Percentiles rank a stretch among this genome's conserved stretches.
Evolutionary conservation across 2,329 filamentous ascomycete genomes (phyloP).

Genomic region (Nothophaeocryptopus gaeumannii): DNA sequence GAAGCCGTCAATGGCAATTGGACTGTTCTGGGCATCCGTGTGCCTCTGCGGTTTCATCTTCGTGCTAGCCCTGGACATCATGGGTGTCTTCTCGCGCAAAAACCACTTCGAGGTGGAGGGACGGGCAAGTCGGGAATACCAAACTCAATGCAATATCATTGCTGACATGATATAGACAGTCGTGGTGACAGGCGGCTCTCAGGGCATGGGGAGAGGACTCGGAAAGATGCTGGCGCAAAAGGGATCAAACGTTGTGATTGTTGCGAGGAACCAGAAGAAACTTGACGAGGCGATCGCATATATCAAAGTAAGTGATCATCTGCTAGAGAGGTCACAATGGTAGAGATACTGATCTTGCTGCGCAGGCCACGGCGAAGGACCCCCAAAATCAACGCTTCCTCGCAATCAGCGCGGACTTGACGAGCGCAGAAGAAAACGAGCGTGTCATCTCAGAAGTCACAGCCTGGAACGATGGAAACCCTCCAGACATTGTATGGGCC

Average conservation of each 20-base stretch:
- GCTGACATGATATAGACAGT: conserved; percentile 61
- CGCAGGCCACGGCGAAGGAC: conserved; percentile 62
- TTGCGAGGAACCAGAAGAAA: conserved; percentile 73
- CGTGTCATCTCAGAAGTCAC: conserved; percentile 69
- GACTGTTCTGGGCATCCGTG: conserved; percentile 37
- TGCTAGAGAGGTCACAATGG: neutral
- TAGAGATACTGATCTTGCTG: neutral
- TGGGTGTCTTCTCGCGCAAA: conserved; percentile 66
- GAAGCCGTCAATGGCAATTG: conserved; percentile 33
- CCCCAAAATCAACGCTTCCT: conserved; percentile 72
- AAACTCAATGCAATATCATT: neutral
- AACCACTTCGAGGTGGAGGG: conserved; percentile 83
- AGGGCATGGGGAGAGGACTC: conserved; percentile 81
- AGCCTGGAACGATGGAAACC: conserved; percentile 69
- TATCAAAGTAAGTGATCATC: conserved; percentile 54
- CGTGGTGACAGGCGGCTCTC: conserved; percentile 84
- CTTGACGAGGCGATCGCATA: conserved; percentile 67
- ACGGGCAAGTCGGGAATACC: conserved; percentile 57
- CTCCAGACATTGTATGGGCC: conserved; percentile 88
- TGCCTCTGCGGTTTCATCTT: conserved; percentile 37
- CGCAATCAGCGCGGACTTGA: conserved; percentile 80
- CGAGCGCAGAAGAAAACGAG: conserved; percentile 64
- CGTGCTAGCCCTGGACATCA: conserved; percentile 47
- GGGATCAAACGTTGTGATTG: conserved; percentile 82
- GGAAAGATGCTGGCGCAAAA: conserved; percentile 73